Evolutionary conservation across 208 protist genomes (phyloP), one percentile per base, ranked within the genome.

Genomic region (Crithidia thermophila): DNA sequence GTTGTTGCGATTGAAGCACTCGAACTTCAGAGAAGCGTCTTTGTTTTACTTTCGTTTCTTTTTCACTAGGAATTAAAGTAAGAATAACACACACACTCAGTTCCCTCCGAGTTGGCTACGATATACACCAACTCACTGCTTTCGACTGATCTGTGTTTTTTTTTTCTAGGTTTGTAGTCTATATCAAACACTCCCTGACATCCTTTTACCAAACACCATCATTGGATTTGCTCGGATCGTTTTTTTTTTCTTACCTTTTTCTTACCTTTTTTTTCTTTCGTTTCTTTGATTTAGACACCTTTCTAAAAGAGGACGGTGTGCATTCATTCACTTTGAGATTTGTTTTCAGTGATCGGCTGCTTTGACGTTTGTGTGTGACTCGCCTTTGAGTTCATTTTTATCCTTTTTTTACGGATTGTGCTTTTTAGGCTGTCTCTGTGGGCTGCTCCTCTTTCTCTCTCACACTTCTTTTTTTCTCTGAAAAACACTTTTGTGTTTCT

Each of bases 181-280:
- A 21, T 30, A 30, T 36, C 30, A 40, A 58, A 18, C 52, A 58
- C 8, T 30, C 34, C 27, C 34, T 43, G 52, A 58, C 25, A 31
- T 59, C 14, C 3, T 42, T 47, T 33, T 47, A 18, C 20, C 14
- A 47, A 7, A 39, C 43, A 47, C 10, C 42, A 4, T 36, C 49
- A 43, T 50, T 65, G 30, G 53, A 39, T 0, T 25, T 21, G 40
- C 55, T 64, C 25, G 37, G 53, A 62, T 55, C 46, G n/a, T 27
- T 55, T 45, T 69, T 46, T 58, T 47, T 58, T 58, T 60, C 62
- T 52, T 61, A 25, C 25, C 40, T 39, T 4, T 61, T 49, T 45
- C 13, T 45, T 20, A 36, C 36, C 39, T 49, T 47, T 39, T 55
- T 49, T 33, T 50, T 34, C 20, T 4, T 65, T 43, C 20, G 28